A percentile compares a stretch with the other conserved stretches of the same genome.
Conservation (phyloP, 441 rosid species). For the Kokia cookei region DNA sequence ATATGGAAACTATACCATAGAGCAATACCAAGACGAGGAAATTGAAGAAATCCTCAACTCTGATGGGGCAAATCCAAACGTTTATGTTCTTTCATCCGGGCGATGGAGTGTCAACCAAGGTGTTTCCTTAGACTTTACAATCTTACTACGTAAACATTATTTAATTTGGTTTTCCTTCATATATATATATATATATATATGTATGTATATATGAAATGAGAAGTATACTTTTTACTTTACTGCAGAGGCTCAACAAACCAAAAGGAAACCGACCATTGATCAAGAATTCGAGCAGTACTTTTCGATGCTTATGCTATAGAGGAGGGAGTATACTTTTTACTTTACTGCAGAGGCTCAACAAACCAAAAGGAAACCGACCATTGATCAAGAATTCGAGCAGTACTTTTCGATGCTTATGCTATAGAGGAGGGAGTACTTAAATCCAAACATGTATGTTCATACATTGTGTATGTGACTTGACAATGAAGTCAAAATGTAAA, state of each 20-base stretch:
- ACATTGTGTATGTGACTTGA: not conserved
- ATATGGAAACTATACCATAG: constrained; percentile 14
- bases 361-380: constrained; percentile 33
- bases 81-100: constrained; percentile 35
- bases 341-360: constrained; percentile 26
- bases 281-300: constrained; percentile 62
- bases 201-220: not conserved
- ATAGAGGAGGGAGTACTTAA: constrained; percentile 11
- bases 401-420: constrained; percentile 56
- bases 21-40: constrained; percentile 20
- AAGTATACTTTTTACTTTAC: not conserved
- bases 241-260: constrained; percentile 25
- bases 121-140: constrained; percentile 1
- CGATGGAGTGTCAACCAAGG: constrained; percentile 38
- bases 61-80: constrained; percentile 13
- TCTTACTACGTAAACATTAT: not conserved
- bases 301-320: constrained; percentile 49
- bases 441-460: not conserved
- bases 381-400: constrained; percentile 61
- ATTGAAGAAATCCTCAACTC: constrained; percentile 21
- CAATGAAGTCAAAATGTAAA: not conserved
- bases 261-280: constrained; percentile 47
- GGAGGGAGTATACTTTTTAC: not conserved
- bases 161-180: not conserved
- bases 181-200: not conserved